These are phyloP conservation scores for Monilinia fructicola DNA, from an alignment of 2,329 filamentous ascomycete species.

Conservation along the genomic window DNA sequence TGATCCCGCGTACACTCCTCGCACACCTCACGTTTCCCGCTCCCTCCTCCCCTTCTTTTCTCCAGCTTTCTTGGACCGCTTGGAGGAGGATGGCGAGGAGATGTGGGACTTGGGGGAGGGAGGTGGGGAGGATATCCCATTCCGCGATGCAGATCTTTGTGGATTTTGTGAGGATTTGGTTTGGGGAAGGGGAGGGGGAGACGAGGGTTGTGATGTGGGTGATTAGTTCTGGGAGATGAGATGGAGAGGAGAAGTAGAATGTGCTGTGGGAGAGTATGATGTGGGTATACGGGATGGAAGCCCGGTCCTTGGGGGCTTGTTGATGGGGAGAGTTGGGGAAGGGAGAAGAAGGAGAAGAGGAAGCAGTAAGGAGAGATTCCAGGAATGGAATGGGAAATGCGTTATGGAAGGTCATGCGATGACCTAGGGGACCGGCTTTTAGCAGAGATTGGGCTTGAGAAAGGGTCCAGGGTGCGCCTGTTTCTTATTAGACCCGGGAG, in stretches of 20 bases:
- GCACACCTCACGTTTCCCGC: constrained; percentile 42
- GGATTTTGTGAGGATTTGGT: constrained; percentile 23
- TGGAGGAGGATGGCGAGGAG: constrained; percentile 52
- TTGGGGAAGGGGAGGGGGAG: constrained; percentile 30
- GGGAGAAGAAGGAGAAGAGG: constrained; percentile 26
- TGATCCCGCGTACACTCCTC: not conserved
- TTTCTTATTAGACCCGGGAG: no score
- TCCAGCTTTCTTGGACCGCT: constrained; percentile 45
- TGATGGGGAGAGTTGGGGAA: no score
- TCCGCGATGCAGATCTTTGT: constrained; percentile 47
- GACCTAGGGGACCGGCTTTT: constrained; percentile 44
- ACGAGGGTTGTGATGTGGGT: not conserved
- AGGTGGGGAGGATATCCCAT: constrained; percentile 46
- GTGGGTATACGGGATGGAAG: constrained; percentile 44
- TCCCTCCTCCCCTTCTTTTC: constrained; percentile 43
- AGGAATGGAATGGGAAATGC: constrained; percentile 3
- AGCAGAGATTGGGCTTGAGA: constrained; percentile 50
- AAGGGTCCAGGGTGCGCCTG: constrained; percentile 50
- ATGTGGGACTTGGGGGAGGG: constrained; percentile 47
- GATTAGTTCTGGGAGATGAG: constrained; percentile 43
- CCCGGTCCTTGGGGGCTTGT: constrained; percentile 38
- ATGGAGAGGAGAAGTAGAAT: constrained; percentile 52
- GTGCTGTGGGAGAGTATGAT: constrained; percentile 52
- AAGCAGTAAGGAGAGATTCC: not conserved
- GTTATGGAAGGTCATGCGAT: constrained; percentile 47